Evolutionary conservation across 2,329 filamentous ascomycete genomes (phyloP).

Genomic region (Scedosporium apiospermum): DNA sequence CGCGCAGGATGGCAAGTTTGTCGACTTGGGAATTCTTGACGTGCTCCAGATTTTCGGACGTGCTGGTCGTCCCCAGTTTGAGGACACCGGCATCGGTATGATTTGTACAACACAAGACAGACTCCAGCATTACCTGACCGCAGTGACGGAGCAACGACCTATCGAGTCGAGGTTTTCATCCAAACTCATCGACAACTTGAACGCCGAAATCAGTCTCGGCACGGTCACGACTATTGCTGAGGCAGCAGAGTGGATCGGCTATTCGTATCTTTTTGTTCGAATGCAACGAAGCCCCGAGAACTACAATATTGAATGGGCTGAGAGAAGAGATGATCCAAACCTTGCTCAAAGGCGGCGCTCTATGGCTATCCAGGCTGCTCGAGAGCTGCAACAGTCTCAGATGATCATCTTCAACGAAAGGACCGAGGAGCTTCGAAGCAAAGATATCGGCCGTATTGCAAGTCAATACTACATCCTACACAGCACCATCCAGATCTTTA

Average conservation of each 20-base stretch:
- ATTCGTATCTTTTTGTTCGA: constrained; percentile 93
- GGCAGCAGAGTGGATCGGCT: constrained; percentile 94
- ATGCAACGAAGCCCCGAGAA: constrained; percentile 88
- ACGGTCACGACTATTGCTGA: constrained; percentile 93
- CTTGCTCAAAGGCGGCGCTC: constrained; percentile 79
- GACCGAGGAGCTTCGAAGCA: constrained; percentile 86
- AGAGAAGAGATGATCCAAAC: constrained; percentile 78
- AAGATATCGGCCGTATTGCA: constrained; percentile 92
- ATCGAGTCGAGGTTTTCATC: constrained; percentile 96
- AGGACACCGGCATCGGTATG: constrained; percentile 95
- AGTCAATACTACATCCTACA: constrained; percentile 96
- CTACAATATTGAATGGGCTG: constrained; percentile 92
- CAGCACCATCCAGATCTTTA: constrained; percentile 91
- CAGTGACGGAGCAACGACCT: constrained; percentile 89
- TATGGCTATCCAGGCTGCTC: constrained; percentile 79
- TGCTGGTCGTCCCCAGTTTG: constrained; percentile 94
- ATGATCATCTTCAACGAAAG: constrained; percentile 98
- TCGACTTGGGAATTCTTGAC: constrained; percentile 91
- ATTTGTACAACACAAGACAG: constrained; percentile 97
- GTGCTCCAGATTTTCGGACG: constrained; percentile 97
- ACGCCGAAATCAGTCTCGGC: constrained; percentile 86
- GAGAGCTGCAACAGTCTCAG: constrained; percentile 80
- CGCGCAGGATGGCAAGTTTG: constrained; percentile 90
- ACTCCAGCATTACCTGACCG: constrained; percentile 79
- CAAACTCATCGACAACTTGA: constrained; percentile 91